Evolutionary conservation across 2,329 filamentous ascomycete species (phyloP), one percentile per base, ranked within the genome.

Genomic region (Colletotrichum tropicale): DNA sequence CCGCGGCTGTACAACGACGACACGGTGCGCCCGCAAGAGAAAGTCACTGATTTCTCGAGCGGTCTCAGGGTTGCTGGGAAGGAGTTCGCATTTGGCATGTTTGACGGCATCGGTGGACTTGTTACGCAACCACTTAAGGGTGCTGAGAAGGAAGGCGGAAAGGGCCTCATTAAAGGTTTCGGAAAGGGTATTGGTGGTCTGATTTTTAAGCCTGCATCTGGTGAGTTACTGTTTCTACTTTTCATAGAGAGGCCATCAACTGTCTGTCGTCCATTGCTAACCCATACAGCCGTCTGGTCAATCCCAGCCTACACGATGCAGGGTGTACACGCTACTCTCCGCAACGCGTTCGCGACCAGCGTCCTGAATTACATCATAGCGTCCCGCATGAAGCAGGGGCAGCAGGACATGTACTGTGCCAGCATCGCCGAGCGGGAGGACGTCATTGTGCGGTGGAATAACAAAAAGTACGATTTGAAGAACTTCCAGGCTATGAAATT

Each of bases 1-100:
- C 96, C 96, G 0, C 93, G 91, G 78, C 87, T 98, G 1, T 98
- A 98, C 81, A 94, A 96, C 56, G 96, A 98, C 80, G 92, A 95
- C 2, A 96, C 93, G 2, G 92, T 98, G 1, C 90, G 95, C 10
- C 93, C 94, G n/a, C 87, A 91, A 1, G 94, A 95, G 74, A 95
- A 95, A 79, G 94, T 98, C 6, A 96, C 94, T 0, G 94, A 93
- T 67, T 86, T 98, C 66, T 89, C 91, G 68, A 95, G 93, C 77
- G 96, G 96, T 0, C 84, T 98, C 30, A 93, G 89, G 77, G 93
- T 95, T 60, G 96, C 96, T 6, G 91, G 94, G 3, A 95, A 94
- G 82, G 94, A 95, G 81, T 93, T 97, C 74, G 93, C 92, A 0
- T 90, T 93, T 71, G 95, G 95, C 0, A 86, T 98, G 30, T 97